Base-by-base conservation (phyloP, 495 filamentous ascomycete species). In the Astrocystis sublimbata region DNA sequence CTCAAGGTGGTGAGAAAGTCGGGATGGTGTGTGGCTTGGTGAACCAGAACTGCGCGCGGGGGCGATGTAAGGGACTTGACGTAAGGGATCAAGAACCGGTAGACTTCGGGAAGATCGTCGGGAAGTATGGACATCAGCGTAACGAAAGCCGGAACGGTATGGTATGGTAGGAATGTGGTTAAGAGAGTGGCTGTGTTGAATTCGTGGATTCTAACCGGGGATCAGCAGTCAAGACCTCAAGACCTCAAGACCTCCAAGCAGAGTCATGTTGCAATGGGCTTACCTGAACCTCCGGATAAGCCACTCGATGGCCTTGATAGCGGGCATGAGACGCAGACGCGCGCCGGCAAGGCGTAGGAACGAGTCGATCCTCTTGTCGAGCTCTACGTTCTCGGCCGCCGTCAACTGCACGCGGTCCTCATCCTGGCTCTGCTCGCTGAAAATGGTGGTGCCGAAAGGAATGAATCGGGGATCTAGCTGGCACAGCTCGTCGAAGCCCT, bases 221-320 rank as follows among this genome's bases (percentile, higher is more conserved):
- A 63, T 83, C 68, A 84, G 79, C 58, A 42, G n/a, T n/a, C n/a
- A n/a, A n/a, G n/a, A n/a, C n/a, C n/a, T n/a, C n/a, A n/a, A n/a
- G n/a, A n/a, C n/a, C n/a, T n/a, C n/a, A 45, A 43, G 5, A 42
- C 24, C 55, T 35, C 41, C 0, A 43, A 36, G 8, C 8, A 52
- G n/a, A 45, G 19, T 2, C 42, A 24, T 28, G n/a, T 42, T 30
- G 31, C 21, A 1, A n/a, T n/a, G 17, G 35, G 47, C 66, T 50
- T 78, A 97, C 93, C 92, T 84, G 64, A 98, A 99, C 61, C 92
- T 83, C 68, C 94, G 81, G 31, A 99, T 82, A 23, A 97, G 81
- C 94, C 94, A 99, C 77, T 99, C 96, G 33, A 97, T 79, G 4
- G 92, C 90, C 67, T 93, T 96, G 13, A 94, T 82, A 1, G 90